These are phyloP conservation scores for Emmonsiellopsis sp. DNA, from an alignment of 2,329 filamentous ascomycete species.

Conservation along the genomic window DNA sequence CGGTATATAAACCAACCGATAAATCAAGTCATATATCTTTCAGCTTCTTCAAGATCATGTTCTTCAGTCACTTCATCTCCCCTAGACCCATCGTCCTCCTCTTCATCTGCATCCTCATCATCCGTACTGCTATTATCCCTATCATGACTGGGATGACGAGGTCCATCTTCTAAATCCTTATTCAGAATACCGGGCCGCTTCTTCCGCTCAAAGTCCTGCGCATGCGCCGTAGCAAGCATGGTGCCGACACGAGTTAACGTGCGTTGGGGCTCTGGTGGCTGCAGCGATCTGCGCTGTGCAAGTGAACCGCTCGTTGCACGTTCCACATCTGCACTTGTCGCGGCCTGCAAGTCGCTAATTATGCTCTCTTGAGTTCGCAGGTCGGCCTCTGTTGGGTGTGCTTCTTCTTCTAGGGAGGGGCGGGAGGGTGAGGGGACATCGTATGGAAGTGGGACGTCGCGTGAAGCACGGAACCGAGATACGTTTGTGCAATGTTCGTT, in stretches of 20 bases:
- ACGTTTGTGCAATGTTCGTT: conserved; percentile 97
- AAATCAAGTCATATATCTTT: neutral
- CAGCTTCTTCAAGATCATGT: neutral
- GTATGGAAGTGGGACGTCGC: conserved; percentile 83
- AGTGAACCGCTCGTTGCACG: neutral
- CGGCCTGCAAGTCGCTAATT: neutral
- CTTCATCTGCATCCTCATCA: conserved; percentile 29
- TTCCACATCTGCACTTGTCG: neutral
- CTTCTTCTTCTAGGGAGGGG: neutral
- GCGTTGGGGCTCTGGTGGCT: conserved; percentile 1
- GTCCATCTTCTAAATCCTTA: conserved; percentile 25
- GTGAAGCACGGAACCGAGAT: conserved; percentile 75
- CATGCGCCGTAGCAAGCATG: conserved; percentile 73
- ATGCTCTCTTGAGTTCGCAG: no score
- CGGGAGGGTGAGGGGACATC: conserved; percentile 30
- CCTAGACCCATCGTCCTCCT: conserved; percentile 19
- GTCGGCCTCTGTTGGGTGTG: no score
- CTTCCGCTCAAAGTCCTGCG: conserved; percentile 83
- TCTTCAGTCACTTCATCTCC: neutral
- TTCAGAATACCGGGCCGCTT: conserved; percentile 42
- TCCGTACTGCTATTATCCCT: conserved; percentile 23
- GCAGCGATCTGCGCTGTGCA: neutral
- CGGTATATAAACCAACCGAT: neutral
- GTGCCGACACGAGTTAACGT: conserved; percentile 49
- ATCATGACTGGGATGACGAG: conserved; percentile 26